Evolutionary conservation across 371 early-diverging fungal genomes (phyloP).

Genomic region (Fennellomyces sp.): DNA sequence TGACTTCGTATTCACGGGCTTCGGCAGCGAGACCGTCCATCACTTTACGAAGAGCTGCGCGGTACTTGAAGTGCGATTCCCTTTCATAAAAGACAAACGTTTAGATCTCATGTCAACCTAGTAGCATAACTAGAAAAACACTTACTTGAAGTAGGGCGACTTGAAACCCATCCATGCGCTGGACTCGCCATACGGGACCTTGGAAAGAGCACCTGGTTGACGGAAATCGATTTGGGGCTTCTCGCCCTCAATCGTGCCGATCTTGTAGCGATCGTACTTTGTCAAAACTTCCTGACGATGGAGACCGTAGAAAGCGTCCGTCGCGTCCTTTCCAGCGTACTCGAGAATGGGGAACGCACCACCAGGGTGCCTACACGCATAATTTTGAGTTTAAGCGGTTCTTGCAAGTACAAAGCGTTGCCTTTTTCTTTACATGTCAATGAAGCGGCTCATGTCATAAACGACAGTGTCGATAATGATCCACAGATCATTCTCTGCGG

Average conservation of each 20-base stretch:
- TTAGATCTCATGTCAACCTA: neutral
- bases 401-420: no score
- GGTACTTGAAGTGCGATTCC: conserved; percentile 58
- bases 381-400: no score
- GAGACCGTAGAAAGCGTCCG: conserved; percentile 59
- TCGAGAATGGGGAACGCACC: conserved; percentile 73
- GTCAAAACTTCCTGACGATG: conserved; percentile 72
- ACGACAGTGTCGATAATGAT: conserved; percentile 81
- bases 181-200: conserved; percentile 65
- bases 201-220: conserved; percentile 42
- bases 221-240: conserved; percentile 29
- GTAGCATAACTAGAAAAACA: conserved; percentile 11
- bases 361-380: conserved; percentile 91
- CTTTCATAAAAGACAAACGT: conserved; percentile 9
- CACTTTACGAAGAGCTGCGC: conserved; percentile 34
- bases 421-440: conserved; percentile 45
- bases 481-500: conserved; percentile 80
- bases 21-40: conserved; percentile 42
- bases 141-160: conserved; percentile 64
- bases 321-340: conserved; percentile 34
- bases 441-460: conserved; percentile 87
- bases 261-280: conserved; percentile 46
- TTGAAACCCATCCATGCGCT: conserved; percentile 54
- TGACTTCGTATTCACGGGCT: conserved; percentile 44
- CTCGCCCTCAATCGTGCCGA: conserved; percentile 55